Conservation (phyloP, 345 rosid species). For the Boechera divaricarpa region DNA sequence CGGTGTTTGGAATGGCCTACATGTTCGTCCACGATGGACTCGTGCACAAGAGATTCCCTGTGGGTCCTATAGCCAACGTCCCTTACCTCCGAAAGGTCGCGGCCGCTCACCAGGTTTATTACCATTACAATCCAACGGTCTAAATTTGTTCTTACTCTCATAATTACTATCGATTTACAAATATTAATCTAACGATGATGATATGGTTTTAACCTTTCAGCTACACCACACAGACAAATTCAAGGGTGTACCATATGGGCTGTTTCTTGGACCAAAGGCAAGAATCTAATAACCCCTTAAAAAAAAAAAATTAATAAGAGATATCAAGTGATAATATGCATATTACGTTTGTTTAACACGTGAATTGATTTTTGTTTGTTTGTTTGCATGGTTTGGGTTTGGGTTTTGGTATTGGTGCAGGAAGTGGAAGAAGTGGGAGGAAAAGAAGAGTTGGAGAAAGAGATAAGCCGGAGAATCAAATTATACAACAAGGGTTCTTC, state of each 20-base stretch:
- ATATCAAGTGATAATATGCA: not conserved
- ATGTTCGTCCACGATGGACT: conserved; percentile 94
- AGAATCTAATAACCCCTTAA: not conserved
- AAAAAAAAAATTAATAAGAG: not conserved
- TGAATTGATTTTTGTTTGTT: not conserved
- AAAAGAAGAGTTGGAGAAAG: conserved; percentile 71
- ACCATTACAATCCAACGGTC: not conserved
- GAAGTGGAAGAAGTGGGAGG: conserved; percentile 83
- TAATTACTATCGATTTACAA: not conserved
- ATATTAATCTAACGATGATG: not conserved
- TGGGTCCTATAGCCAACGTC: conserved; percentile 85
- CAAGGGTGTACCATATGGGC: conserved; percentile 82
- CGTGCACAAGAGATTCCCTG: conserved; percentile 80
- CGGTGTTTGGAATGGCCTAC: conserved; percentile 89
- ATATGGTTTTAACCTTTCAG: conserved; percentile 44
- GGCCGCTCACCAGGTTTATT: conserved; percentile 72
- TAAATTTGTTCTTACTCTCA: not conserved
- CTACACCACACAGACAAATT: conserved; percentile 86
- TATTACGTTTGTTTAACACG: conserved; percentile 1
- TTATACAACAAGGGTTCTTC: conserved; percentile 46
- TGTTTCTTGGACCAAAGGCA: conserved; percentile 89
- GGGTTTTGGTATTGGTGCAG: conserved; percentile 46
- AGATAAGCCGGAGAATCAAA: conserved; percentile 59
- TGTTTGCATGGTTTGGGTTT: conserved; percentile 22
- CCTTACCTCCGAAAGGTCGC: conserved; percentile 76